Conservation (phyloP, 1,139 yeast genomes). For the Pichia terricola region DNA sequence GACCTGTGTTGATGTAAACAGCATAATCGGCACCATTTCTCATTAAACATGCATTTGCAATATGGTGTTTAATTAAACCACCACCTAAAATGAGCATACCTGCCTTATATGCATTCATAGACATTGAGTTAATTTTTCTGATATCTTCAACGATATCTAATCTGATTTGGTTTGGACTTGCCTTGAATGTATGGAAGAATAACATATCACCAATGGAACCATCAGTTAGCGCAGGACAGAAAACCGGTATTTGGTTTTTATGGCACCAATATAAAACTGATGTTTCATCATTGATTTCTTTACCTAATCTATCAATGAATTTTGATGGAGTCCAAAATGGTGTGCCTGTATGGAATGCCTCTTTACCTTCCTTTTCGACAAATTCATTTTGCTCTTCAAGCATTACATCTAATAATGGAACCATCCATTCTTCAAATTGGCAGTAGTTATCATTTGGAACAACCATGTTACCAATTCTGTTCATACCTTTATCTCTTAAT, state of each 20-base stretch:
- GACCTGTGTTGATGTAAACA: slow-evolving; percentile 94
- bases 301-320: slow-evolving; percentile 85
- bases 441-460: slow-evolving; percentile 98
- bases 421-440: slow-evolving; percentile 96
- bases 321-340: slow-evolving; percentile 87
- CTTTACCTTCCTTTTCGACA: slow-evolving; percentile 37
- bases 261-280: slow-evolving; percentile 98
- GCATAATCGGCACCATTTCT: slow-evolving; percentile 99
- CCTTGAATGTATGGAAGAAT: slow-evolving; percentile 93
- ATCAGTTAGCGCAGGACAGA: slow-evolving; percentile 96
- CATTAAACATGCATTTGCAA: slow-evolving; percentile 96
- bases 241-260: slow-evolving; percentile 88
- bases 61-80: slow-evolving; percentile 92
- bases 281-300: slow-evolving; percentile 86
- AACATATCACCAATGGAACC: slow-evolving; percentile 99
- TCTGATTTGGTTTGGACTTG: slow-evolving; percentile 82
- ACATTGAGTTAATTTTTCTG: slow-evolving; percentile 79
- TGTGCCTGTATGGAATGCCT: slow-evolving; percentile 52
- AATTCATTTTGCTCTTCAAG: slow-evolving; percentile 79
- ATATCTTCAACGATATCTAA: slow-evolving; percentile 92
- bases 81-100: slow-evolving; percentile 97
- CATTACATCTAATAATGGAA: slow-evolving; percentile 80
- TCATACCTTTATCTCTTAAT: slow-evolving; percentile 90
- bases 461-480: slow-evolving; percentile 90
- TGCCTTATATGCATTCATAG: slow-evolving; percentile 92